Base-by-base conservation (phyloP, 257 asterid genomes). In the Thymus quinquecostatus region DNA sequence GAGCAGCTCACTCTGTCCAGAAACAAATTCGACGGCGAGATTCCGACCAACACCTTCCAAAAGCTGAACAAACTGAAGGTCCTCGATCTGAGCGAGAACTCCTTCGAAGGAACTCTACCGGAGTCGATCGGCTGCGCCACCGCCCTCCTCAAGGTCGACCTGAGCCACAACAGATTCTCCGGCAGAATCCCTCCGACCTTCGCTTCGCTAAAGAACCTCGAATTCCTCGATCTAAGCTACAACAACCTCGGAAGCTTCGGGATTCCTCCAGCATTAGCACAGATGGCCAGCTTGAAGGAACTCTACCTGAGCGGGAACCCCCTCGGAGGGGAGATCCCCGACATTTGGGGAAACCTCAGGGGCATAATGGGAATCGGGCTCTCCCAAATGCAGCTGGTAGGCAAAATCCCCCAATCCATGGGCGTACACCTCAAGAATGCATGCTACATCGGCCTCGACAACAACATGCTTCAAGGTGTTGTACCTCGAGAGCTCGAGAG, bases 321-420 rank as follows among this genome's bases (percentile, higher is more conserved):
- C 12, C 82, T 92, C 2, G 98, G 96, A 75, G 96, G 97, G 81
- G 69, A 64, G 38, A 88, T 92, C 32, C 98, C 97, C 28, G 96
- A 90, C 59, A 90, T 81, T 43, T 92, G 97, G 93, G 82, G 36
- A 43, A 82, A 84, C 8, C 80, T 90, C 7, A 83, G 80, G 84
- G 86, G 87, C 14, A 75, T 90, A 53, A 44, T 13, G 75, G 91
- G 85, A 49, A 76, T 92, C 7, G 98, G 96, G 50, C 78, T 92
- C 4, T 88, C 98, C 0, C 71, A 65, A 10, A 33, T 79, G 21
- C 92, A 95, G 51, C 91, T 92, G 27, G 76, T 87, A 47, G 98
- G 98, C 69, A 70, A 71, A 4, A 88, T 92, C 53, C 98, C 97
- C 0, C 71, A 64, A 74, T 90, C 90, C 5, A 84, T 92, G 95